These are phyloP conservation scores for Saccharomycopsis hybrid DNA, from an alignment of 1,139 yeast species.

Conservation along the genomic window DNA sequence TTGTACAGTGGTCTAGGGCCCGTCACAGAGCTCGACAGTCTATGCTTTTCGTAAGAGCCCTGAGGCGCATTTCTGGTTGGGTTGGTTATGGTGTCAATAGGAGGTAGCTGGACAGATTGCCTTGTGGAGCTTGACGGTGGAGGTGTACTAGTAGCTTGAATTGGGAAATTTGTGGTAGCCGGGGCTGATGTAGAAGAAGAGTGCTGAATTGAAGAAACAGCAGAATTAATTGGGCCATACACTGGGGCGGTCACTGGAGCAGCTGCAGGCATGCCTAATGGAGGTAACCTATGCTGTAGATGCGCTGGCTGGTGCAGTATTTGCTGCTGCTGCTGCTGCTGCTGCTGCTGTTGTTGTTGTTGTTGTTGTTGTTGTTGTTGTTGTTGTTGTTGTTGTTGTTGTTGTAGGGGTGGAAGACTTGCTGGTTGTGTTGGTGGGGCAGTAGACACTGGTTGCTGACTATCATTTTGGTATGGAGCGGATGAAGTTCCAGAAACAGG, in stretches of 20 bases:
- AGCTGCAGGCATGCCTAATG: background rate
- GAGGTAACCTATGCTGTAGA: background rate
- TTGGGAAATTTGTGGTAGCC: background rate
- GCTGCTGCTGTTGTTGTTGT: slow-evolving; percentile 22
- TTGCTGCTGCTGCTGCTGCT: slow-evolving; percentile 1
- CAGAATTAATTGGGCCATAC: background rate
- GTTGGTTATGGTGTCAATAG: slow-evolving; percentile 11
- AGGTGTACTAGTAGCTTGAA: background rate
- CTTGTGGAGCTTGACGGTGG: background rate
- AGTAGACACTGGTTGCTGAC: slow-evolving; percentile 24
- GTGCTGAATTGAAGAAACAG: background rate
- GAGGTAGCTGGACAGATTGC: slow-evolving; percentile 7
- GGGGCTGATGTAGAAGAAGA: slow-evolving; percentile 3
- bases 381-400: slow-evolving; percentile 14
- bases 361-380: slow-evolving; percentile 26
- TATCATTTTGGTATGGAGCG: slow-evolving; percentile 19
- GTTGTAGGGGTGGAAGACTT: slow-evolving; percentile 17
- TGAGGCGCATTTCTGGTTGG: background rate
- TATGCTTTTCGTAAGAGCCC: too few species aligned
- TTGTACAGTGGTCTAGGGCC: too few species aligned
- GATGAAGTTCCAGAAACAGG: too few species aligned
- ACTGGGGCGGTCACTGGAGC: background rate
- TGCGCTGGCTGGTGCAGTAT: background rate
- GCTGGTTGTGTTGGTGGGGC: slow-evolving; percentile 19
- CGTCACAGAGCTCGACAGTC: too few species aligned